A percentile compares a stretch with the other conserved stretches of the same genome.
phyloP scores from a whole-genome alignment of 805 yeast genomes.

The Yarrowia deformans region DNA sequence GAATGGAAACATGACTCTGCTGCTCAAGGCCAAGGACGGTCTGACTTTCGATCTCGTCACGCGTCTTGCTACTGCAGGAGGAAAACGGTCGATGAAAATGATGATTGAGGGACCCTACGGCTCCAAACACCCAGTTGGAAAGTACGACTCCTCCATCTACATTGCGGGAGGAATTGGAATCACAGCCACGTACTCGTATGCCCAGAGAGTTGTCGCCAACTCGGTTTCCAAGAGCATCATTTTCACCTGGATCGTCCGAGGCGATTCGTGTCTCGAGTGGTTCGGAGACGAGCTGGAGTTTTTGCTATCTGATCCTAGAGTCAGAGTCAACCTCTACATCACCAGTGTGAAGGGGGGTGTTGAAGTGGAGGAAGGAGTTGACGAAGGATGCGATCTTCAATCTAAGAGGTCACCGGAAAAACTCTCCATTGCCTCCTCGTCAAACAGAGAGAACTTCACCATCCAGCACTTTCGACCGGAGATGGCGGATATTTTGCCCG shows the following conservation, averaged over 20 bases:
- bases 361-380: not conserved
- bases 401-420: not conserved
- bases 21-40: conserved; percentile 33
- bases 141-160: conserved; percentile 62
- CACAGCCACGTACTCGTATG: conserved; percentile 64
- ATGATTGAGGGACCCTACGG: conserved; percentile 78
- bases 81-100: not conserved
- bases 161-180: conserved; percentile 81
- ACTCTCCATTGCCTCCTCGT: conserved; percentile 5
- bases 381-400: not conserved
- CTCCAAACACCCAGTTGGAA: conserved; percentile 56
- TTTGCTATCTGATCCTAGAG: conserved; percentile 45
- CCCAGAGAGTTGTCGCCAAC: conserved; percentile 44
- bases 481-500: conserved; percentile 6
- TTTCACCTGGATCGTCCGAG: conserved; percentile 68
- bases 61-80: not conserved
- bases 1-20: conserved; percentile 19
- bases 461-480: conserved; percentile 2
- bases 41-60: conserved; percentile 12
- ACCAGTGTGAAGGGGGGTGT: conserved; percentile 24
- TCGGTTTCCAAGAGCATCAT: conserved; percentile 52
- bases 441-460: not conserved
- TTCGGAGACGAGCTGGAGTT: conserved; percentile 53
- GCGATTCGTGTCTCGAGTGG: conserved; percentile 58
- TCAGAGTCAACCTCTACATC: conserved; percentile 43